Base-by-base conservation (phyloP, 345 rosid species). In the Sonneratia alba region DNA sequence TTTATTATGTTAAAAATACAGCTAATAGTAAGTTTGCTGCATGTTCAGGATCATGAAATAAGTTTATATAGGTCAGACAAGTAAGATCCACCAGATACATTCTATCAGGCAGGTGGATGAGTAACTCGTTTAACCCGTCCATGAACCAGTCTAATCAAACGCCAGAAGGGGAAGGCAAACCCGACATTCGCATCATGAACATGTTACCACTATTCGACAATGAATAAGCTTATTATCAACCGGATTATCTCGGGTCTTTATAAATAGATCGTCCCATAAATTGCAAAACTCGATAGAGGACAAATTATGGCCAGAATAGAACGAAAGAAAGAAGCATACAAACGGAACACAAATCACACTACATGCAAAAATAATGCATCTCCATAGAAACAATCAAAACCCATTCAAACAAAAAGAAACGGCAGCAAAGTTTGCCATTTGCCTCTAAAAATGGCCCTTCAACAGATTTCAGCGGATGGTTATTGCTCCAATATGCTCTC, bases 391-490 rank as follows among this genome's bases (percentile, higher is more conserved):
- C 45, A 27, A 14, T 21, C 42, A 66, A 66, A 37, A 66, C 43
- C 68, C 68, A 66, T 36, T 36, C 22, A 36, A 66, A 10, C 7
- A 36, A 63, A 15, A 38, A 63, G 16, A 63, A 63, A 66, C 36
- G 37, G 68, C 36, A 19, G 68, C 40, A 66, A 66, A 37, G 14
- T 27, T 27, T 27, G 32, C 32, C 1, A 27, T 66, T 36, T 36
- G 21, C 4, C 68, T 10, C 45, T 36, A n/a, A 21, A 66, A 10
- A 37, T 7, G 68, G 45, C 40, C 37, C 18, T 37, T 18, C 19
- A 37, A 66, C 37, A 27, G n/a, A 66, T 66, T 66, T 66, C 45
- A 36, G 45, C 45, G 37, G 68, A 2, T 38, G 69, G 69, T 47
- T 66, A 66, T 13, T 66, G 24, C 32, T 55, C 61, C 24, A 24